These are phyloP conservation scores for Neopestalotiopsis rosae DNA, from an alignment of 2,329 filamentous ascomycete genomes.

Conservation along the genomic window DNA sequence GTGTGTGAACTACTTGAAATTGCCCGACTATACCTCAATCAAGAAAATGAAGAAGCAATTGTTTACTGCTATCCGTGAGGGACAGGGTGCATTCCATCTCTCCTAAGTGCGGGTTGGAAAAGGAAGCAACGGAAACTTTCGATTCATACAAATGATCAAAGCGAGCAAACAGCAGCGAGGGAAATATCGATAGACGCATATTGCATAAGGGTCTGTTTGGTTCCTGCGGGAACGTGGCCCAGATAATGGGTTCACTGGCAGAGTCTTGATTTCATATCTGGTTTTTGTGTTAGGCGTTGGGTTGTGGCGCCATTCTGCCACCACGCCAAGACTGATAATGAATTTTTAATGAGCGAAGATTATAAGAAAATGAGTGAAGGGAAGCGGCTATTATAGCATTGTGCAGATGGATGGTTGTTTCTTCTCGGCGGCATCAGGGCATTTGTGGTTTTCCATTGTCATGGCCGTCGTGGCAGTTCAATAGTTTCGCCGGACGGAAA, in stretches of 20 bases:
- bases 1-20: constrained; percentile 97
- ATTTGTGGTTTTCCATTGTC: constrained; percentile 14
- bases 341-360: constrained; percentile 8
- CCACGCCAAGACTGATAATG: constrained; percentile 1
- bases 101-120: constrained; percentile 60
- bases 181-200: neutral
- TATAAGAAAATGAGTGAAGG: constrained; percentile 11
- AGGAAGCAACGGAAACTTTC: neutral
- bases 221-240: neutral
- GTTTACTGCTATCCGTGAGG: constrained; percentile 87
- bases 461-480: neutral
- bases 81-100: constrained; percentile 96
- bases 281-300: neutral
- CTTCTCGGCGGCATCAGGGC: constrained; percentile 25
- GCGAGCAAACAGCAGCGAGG: constrained; percentile 1
- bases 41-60: constrained; percentile 80
- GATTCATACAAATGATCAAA: neutral
- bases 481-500: neutral
- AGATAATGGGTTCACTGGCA: neutral
- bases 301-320: neutral
- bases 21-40: constrained; percentile 88
- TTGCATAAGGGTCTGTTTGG: neutral
- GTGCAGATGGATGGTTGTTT: constrained; percentile 26
- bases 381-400: constrained; percentile 28
- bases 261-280: neutral